Evolutionary conservation across 2,329 filamentous ascomycete species (phyloP), one percentile per base, ranked within the genome.

Genomic region (Fusarium redolens): DNA sequence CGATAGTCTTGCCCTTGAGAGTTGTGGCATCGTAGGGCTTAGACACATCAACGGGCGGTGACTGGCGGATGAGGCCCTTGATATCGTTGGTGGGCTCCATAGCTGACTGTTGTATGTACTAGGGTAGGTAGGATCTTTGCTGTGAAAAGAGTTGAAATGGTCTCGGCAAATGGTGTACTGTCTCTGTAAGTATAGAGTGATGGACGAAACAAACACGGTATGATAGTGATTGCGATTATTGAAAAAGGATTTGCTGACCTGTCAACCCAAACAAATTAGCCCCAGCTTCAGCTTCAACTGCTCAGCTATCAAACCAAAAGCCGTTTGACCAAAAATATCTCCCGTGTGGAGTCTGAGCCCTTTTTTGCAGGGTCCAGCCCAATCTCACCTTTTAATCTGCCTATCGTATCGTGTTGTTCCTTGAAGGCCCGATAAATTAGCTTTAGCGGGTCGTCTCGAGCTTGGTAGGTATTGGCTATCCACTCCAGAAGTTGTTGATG

Each of bases 1-100:
- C 75, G 56, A 92, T 87, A 1, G 86, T 89, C 78, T 90, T 91
- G 73, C 81, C 84, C 12, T 81, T 81, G 38, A 91, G 82, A 65
- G 82, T 85, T 12, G 81, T 75, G 3, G 81, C 72, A 70, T 87
- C 83, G 75, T 85, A 87, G 4, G 85, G 81, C 38, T 78, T 76
- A 18, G 79, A 81, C 33, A 83, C 76, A 72, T 89, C 86, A 56
- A 89, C 75, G 13, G 86, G 86, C 13, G 79, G 74, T 20, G 86
- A 87, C 71, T 80, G 78, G 30, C 72, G 67, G 64, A 80, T 76
- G 44, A 79, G 65, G 17, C 61, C 47, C 33, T 61, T 72, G 50
- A 79, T 62, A 63, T 78, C 74, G 65, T 73, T 75, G 57, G 51
- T 41, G 51, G 54, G 47, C 45, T 63, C 57, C 51, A 61, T 62